Base-by-base conservation (phyloP, 345 rosid species). In the Trapa bicornis region DNA sequence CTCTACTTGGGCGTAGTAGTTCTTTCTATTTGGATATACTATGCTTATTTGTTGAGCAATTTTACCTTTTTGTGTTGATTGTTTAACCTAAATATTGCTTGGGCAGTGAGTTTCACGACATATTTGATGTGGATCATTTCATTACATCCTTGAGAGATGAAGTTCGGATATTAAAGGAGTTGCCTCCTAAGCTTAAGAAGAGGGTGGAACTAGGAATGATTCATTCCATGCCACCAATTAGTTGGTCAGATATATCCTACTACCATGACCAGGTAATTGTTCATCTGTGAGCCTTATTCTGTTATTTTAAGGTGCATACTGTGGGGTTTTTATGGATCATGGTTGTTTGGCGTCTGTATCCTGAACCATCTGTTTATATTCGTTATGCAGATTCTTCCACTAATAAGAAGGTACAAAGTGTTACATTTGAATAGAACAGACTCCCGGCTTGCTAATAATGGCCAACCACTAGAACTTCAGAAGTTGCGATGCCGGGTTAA, bases 201-300 rank as follows among this genome's bases (percentile, higher is more conserved):
- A 80, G 77, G 64, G 74, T 73, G 9, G 74, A 77, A 60, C 37
- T 38, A 6, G 76, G 80, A 61, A 50, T 66, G 33, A 50, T 69
- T 17, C 74, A 73, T 65, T 71, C 82, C 50, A 74, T 84, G 86
- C 77, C 86, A 12, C 84, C 86, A 6, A 52, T 80, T 58, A 84
- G 83, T 57, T 84, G 86, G 88, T 82, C 88, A 13, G 75, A 84
- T 70, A 75, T 84, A 75, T 76, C 88, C n/a, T 84, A 82, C 71
- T 84, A 84, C 69, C 75, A 71, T n/a, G 47, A 82, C 5, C 79
- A 67, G 75, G 88, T 84, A 38, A 13, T 69, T 47, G 22, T 7
- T 7, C 15, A 12, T 16, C 6, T 6, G 11, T 45, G 48, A 45
- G 48, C 48, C 12, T 11, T 45, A 45, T 7, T 11, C 11, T 7